A percentile compares a stretch with the other conserved stretches of the same genome.
These are phyloP conservation scores for Solanum virginianum DNA, from an alignment of 257 asterid species.

Conservation along the genomic window DNA sequence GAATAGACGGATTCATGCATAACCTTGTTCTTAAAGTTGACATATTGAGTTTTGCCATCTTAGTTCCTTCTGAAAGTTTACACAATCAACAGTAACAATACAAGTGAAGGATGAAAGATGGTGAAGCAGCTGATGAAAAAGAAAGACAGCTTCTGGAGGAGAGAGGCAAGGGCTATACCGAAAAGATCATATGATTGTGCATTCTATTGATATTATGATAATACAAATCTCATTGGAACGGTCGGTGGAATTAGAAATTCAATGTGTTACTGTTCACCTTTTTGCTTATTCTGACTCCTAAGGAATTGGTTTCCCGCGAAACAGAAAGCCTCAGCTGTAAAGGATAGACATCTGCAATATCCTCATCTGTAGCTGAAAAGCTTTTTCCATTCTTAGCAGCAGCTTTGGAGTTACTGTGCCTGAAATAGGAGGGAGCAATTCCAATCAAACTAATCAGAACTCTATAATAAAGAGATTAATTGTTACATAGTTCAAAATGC, in stretches of 20 bases:
- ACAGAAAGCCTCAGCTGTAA: constrained; percentile 77
- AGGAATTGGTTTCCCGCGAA: constrained; percentile 43
- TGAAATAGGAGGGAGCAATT: constrained; percentile 15
- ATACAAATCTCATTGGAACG: not conserved
- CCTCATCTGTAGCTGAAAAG: constrained; percentile 57
- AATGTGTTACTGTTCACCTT: constrained; percentile 38
- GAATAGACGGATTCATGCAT: not conserved
- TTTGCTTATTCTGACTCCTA: constrained; percentile 79
- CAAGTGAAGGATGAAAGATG: not conserved
- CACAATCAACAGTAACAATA: not conserved
- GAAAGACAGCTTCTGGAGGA: not conserved
- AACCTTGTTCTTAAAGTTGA: not conserved
- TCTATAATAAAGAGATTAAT: not conserved
- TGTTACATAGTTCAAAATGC: not conserved
- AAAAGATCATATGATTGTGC: not conserved
- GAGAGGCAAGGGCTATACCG: not conserved
- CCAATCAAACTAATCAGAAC: not conserved
- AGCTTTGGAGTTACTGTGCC: constrained; percentile 79
- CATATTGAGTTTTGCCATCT: not conserved
- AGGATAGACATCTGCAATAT: constrained; percentile 86
- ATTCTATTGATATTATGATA: not conserved
- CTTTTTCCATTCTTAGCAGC: constrained; percentile 43
- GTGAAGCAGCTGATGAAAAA: not conserved
- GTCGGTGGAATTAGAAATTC: constrained; percentile 1
- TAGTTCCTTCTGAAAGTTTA: not conserved